Conservation (phyloP, 352 stramenopile genomes). For the Phytophthora litchii region DNA sequence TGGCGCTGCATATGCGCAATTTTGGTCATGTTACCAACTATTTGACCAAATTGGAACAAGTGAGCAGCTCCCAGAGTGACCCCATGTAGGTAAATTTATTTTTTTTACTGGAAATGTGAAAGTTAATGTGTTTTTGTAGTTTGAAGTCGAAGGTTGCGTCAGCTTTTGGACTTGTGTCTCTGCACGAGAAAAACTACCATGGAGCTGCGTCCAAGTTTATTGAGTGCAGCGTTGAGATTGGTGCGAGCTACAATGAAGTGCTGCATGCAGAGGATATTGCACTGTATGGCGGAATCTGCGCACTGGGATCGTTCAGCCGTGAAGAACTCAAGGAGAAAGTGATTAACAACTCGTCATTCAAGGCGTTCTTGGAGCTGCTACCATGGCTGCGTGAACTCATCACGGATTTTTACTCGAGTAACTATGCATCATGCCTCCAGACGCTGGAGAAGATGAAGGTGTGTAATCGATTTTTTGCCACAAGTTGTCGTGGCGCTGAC, state of each 20-base stretch:
- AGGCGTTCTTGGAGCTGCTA: conserved; percentile 87
- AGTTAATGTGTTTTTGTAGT: conserved; percentile 35
- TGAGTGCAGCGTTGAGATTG: conserved; percentile 81
- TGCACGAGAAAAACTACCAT: conserved; percentile 86
- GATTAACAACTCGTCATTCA: conserved; percentile 90
- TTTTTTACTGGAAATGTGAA: conserved; percentile 2
- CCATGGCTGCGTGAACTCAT: conserved; percentile 90
- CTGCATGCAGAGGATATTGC: conserved; percentile 89
- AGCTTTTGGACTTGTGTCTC: conserved; percentile 76
- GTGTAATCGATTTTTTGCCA: not conserved
- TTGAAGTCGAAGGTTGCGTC: conserved; percentile 85
- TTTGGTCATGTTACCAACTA: conserved; percentile 89
- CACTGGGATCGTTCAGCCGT: conserved; percentile 84
- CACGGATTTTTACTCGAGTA: conserved; percentile 87
- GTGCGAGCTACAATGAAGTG: conserved; percentile 82
- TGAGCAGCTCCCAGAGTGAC: conserved; percentile 70
- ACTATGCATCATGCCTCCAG: conserved; percentile 84
- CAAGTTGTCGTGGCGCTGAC: not conserved
- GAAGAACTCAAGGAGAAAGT: conserved; percentile 84
- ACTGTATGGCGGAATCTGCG: conserved; percentile 86
- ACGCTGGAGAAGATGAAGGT: conserved; percentile 82
- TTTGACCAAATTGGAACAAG: conserved; percentile 86
- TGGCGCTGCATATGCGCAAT: conserved; percentile 87
- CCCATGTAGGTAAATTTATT: conserved; percentile 47
- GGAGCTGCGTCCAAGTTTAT: conserved; percentile 81